Evolutionary conservation across 192 early-diverging fungal species (phyloP), one percentile per base, ranked within the genome.

Genomic region (Linderina pennispora): DNA sequence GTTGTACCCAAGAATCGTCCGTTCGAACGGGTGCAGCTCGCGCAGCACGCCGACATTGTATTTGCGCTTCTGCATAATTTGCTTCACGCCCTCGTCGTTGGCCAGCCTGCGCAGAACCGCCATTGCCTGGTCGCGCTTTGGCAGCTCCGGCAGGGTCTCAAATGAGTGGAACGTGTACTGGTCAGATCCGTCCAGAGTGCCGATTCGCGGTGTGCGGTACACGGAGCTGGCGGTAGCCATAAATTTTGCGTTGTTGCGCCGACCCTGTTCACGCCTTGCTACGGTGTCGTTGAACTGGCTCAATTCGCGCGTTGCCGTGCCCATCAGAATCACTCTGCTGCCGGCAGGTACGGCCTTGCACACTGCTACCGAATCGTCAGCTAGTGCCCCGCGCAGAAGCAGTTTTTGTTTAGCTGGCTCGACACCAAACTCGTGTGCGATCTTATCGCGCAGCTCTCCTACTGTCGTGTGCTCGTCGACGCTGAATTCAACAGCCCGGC

Each of bases 1-100:
- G 39, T 72, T 72, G 45, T 72, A 65, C 9, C 68, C 68, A 5
- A 73, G 47, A 18, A 73, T 73, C 5, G 56, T 46, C n/a, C 53
- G 48, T 31, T 72, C 61, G 11, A 17, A 17, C 13, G 68, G 68
- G n/a, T 63, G 62, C 53, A 72, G 49, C 36, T 72, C 68, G 0
- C 40, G 60, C 40, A 72, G 31, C 17, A 46, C 45, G 16, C 58
- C 53, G 5, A 72, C 68, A 18, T 21, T n/a, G 19, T 57, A 72
- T 45, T 43, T 13, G 22, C 51, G 53, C 49, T 55, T 52, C 1
- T 14, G 18, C 68, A 72, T 72, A 16, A 72, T 43, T 23, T 45
- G 37, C 31, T 37, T 23, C 18, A 72, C 68, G 44, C 68, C 68
- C 16, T 52, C 53, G 40, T 72, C 68, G 2, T 17, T n/a, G 2